Evolutionary conservation across 257 asterid genomes (phyloP), one percentile per base, ranked within the genome.

Genomic region (Nicotiana otophora): DNA sequence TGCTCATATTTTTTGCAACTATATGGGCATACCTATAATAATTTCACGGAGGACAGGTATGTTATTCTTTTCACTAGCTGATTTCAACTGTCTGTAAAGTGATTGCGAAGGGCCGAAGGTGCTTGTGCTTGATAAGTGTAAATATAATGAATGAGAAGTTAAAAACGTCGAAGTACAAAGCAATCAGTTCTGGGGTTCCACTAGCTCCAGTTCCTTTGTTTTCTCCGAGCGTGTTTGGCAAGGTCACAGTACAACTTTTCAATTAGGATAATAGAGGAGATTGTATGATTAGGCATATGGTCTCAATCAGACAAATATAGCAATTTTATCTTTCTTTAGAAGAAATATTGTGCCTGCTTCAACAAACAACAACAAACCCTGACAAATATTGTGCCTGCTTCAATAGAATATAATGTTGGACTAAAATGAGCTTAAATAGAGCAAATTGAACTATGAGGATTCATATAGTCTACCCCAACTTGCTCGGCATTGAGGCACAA

Each of bases 1-100:
- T 51, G 97, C 98, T 81, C 99, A 96, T 86, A 86, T 94, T 17
- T 93, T 96, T 81, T 96, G 99, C 92, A 96, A 96, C 89, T 90
- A 89, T 68, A 89, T 94, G 98, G 99, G 98, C 83, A 87, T 96
- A 84, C 99, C 99, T 53, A 86, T 51, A 77, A 87, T 92, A 42
- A 68, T 85, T 82, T 93, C 98, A 14, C 87, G 84, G 81, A 88
- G 86, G 60, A 87, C 92, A 84, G 98, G 99, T 94, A 91, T 58
- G 89, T 64, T 28, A 65, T 80, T 53, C 70, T 76, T 62, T 64
- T 7, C 28, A 63, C 48, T 57, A 31, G 34, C 79, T 17, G 42
- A 80, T 23, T 26, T 80, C 62, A 46, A 72, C 39, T 23, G 60
- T 72, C 61, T 46, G 14, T 72, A 23, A 69, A 14, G 7, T 23